Percentiles rank a stretch among this genome's conserved stretches.
These are phyloP conservation scores for Withania somnifera DNA, from an alignment of 305 asterid species.

Conservation along the genomic window DNA sequence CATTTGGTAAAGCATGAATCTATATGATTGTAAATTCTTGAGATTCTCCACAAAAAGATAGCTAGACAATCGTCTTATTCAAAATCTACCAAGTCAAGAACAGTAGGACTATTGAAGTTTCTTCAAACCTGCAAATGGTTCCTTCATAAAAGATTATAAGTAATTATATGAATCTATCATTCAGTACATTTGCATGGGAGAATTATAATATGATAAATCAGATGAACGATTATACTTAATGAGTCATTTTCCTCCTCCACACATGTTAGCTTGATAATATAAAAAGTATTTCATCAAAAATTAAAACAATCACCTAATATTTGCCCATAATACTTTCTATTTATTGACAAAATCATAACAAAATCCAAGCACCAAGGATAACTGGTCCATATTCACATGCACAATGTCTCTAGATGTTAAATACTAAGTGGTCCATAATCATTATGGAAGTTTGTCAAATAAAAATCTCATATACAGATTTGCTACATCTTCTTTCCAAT, in stretches of 20 bases:
- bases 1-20: too few species aligned
- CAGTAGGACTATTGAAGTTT: neutral
- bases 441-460: too few species aligned
- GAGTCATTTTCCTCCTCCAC: neutral
- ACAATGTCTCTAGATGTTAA: too few species aligned
- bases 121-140: neutral
- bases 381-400: neutral
- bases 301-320: neutral
- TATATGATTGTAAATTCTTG: too few species aligned
- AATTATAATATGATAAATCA: neutral
- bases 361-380: neutral
- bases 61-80: neutral
- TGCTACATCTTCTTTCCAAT: neutral
- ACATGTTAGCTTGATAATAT: neutral
- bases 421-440: too few species aligned
- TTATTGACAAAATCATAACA: neutral
- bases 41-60: too few species aligned
- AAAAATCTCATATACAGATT: too few species aligned
- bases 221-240: neutral
- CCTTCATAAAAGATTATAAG: neutral
- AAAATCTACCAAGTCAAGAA: neutral
- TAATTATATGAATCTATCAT: neutral
- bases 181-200: neutral
- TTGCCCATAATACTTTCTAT: neutral
- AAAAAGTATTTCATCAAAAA: too few species aligned